phyloP scores from a whole-genome alignment of 179 eudicot species.

The Monotropa hypopitys region DNA sequence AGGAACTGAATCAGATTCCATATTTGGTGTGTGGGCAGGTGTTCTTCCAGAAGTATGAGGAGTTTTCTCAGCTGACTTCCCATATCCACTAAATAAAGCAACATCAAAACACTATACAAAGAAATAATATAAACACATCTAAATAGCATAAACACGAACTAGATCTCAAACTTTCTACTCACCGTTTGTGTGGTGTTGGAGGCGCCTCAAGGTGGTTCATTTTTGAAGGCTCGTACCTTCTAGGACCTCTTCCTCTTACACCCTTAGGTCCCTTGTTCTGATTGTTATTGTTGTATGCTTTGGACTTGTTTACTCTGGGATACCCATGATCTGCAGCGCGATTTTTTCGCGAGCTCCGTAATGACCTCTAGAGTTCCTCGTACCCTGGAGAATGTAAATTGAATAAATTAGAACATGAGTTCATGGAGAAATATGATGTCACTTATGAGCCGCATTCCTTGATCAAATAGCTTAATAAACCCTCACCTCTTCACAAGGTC shows the following conservation, averaged over 20 bases:
- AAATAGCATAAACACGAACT: neutral
- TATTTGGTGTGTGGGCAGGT: conserved; percentile 22
- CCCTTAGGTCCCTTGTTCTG: conserved; percentile 46
- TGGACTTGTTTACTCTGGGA: conserved; percentile 38
- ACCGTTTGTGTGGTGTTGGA: conserved; percentile 50
- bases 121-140: neutral
- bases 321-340: conserved; percentile 43
- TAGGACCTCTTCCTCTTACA: conserved; percentile 84
- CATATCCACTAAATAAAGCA: conserved; percentile 24
- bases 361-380: conserved; percentile 51
- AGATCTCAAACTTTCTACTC: conserved; percentile 18
- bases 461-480: conserved; percentile 5
- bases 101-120: neutral
- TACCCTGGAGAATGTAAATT: conserved; percentile 30
- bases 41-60: conserved; percentile 34
- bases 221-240: conserved; percentile 53
- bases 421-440: neutral
- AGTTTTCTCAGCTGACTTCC: conserved; percentile 38
- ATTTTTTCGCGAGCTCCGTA: conserved; percentile 49
- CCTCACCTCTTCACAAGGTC: conserved; percentile 59
- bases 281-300: conserved; percentile 26
- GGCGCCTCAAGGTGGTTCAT: conserved; percentile 35
- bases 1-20: conserved; percentile 32
- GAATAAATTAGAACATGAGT: neutral
- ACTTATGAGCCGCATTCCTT: neutral